These are phyloP conservation scores for Gardenia jasminoides DNA, from an alignment of 257 asterid genomes.

Conservation along the genomic window DNA sequence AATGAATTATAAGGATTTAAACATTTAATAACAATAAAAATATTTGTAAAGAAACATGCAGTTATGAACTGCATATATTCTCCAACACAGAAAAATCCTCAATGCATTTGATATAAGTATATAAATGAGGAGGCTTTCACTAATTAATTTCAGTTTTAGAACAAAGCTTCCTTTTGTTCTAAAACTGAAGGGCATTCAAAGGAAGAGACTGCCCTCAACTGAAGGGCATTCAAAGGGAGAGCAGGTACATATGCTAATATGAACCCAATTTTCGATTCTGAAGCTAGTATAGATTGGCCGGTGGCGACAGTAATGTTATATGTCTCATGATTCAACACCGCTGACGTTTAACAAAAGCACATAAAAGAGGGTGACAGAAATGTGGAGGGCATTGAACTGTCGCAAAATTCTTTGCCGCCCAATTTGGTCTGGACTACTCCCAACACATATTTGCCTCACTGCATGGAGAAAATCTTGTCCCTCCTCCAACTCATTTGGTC, in stretches of 20 bases:
- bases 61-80: too few species aligned
- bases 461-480: not conserved
- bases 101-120: too few species aligned
- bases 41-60: too few species aligned
- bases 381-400: slow-evolving; percentile 6
- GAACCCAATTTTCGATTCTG: slow-evolving; percentile 21
- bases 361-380: slow-evolving; percentile 9
- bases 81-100: too few species aligned
- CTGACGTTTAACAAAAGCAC: slow-evolving; percentile 1
- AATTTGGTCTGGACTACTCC: slow-evolving; percentile 20
- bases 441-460: not conserved
- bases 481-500: not conserved
- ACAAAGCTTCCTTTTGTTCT: too few species aligned
- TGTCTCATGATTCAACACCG: not conserved
- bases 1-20: too few species aligned
- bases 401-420: not conserved
- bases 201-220: slow-evolving; percentile 29
- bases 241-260: slow-evolving; percentile 10
- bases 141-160: too few species aligned
- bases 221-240: slow-evolving; percentile 25
- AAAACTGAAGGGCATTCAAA: too few species aligned
- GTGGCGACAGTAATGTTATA: slow-evolving; percentile 20
- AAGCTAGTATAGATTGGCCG: slow-evolving; percentile 29
- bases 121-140: too few species aligned
- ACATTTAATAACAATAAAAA: too few species aligned